Percentiles rank a stretch among this genome's conserved stretches.
phyloP scores from a whole-genome alignment of 805 yeast genomes.

The Candida palmyrensis region DNA sequence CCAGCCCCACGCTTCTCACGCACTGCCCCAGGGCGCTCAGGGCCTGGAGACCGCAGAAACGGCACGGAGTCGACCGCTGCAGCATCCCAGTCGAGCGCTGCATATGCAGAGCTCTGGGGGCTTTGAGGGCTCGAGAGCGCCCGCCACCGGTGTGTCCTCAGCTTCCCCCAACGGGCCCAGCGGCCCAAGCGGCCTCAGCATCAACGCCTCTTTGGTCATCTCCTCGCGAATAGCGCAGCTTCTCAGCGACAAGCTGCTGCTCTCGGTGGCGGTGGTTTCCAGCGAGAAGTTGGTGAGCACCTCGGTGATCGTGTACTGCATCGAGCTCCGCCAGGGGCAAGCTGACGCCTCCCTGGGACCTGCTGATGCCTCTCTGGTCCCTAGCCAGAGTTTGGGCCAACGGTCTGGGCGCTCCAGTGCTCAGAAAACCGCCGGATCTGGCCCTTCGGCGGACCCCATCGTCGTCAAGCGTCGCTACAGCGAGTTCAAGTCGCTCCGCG shows the following conservation, averaged over 20 bases:
- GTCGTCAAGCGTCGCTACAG: constrained; percentile 39
- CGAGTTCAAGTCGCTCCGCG: constrained; percentile 40
- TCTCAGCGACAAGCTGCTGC: constrained; percentile 18
- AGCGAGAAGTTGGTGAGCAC: constrained; percentile 33
- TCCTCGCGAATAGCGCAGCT: constrained; percentile 26
- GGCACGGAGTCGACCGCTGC: not conserved
- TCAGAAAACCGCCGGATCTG: too few relatives aligned
- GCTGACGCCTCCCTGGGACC: too few relatives aligned
- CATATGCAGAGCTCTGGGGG: not conserved
- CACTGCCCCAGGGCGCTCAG: not conserved
- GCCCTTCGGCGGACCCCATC: too few relatives aligned
- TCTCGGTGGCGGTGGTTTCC: constrained; percentile 25
- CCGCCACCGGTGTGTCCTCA: too few relatives aligned
- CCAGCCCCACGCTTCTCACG: too few relatives aligned
- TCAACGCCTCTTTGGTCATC: constrained; percentile 8
- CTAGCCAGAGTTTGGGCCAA: not conserved
- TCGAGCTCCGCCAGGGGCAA: too few relatives aligned
- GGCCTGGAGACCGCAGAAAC: too few relatives aligned
- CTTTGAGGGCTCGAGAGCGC: too few relatives aligned
- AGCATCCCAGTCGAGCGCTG: too few relatives aligned
- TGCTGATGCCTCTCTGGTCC: constrained; percentile 6
- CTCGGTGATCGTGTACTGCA: constrained; percentile 33
- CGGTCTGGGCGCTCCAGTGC: constrained; percentile 16
- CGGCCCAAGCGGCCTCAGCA: constrained; percentile 1
- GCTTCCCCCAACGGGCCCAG: constrained; percentile 1